Conservation (phyloP, 2,329 filamentous ascomycete species). For the Penicillium sp. region DNA sequence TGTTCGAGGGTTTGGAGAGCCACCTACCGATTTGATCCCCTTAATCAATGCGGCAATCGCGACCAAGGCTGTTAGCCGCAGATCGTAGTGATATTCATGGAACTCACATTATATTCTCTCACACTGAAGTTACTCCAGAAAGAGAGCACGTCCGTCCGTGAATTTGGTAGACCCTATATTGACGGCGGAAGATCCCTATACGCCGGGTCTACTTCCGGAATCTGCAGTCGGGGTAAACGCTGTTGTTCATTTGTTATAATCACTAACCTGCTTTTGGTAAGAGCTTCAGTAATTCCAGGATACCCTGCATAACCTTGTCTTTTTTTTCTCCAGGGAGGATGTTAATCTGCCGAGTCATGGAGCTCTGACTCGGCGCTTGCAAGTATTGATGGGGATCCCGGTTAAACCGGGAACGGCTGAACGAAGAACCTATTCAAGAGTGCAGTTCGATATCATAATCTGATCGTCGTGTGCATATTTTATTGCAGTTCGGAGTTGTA, state of each 20-base stretch:
- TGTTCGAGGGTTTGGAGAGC: neutral
- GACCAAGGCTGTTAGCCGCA: conserved; percentile 11
- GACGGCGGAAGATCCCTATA: conserved; percentile 6
- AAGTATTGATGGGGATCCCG: conserved; percentile 9
- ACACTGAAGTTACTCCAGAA: conserved; percentile 13
- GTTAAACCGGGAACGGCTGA: neutral
- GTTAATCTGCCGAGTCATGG: neutral
- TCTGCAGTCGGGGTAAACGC: neutral
- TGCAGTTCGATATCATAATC: conserved; percentile 9
- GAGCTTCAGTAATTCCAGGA: conserved; percentile 10
- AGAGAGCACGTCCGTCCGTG: neutral
- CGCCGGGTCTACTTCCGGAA: neutral
- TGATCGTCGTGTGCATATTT: conserved; percentile 7
- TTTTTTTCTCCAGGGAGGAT: conserved; percentile 4
- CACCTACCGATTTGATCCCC: neutral
- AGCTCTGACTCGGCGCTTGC: neutral
- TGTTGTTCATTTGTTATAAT: conserved; percentile 2
- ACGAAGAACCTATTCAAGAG: neutral
- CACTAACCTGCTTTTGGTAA: conserved; percentile 12
- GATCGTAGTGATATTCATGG: conserved; percentile 19
- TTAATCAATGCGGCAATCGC: neutral
- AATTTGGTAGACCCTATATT: conserved; percentile 9
- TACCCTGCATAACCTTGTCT: conserved; percentile 2
- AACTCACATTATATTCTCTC: conserved; percentile 15
- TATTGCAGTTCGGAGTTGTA: neutral